Base-by-base conservation (phyloP, 2,329 filamentous ascomycete genomes). In the Botrytis byssoidea region DNA sequence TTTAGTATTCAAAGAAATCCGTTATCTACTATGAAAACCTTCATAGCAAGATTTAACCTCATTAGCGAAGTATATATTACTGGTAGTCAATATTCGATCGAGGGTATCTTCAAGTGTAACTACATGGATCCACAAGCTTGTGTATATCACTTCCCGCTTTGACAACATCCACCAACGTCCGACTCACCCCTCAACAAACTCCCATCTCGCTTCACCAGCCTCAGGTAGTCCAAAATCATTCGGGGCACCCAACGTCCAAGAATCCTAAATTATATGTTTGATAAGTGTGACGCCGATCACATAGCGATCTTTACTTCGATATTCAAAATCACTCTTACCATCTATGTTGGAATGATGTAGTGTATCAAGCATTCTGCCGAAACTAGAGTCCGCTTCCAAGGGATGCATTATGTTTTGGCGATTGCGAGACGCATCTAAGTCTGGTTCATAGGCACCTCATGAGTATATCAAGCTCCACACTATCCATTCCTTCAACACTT, bases 41-140 rank as follows among this genome's bases (percentile, higher is more conserved):
- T 29, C 37, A 44, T 10, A 14, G 40, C 25, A 4, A 42, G 61
- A 14, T 42, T 55, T 6, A 29, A 29, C 8, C 25, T 29, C 40
- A 40, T 51, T 16, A 16, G 25, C 8, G 16, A 55, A 55, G 22
- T 55, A 25, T 2, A 12, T 59, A 7, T 16, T n/a, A 10, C 14
- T 12, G 14, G 37, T 57, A 40, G 12, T 35, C 29, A 32, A 67
- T 40, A n/a, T 37, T 40, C 35, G 35, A 68, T 40, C 35, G 35
- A 68, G 46, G 46, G 65, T 68, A 55, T 68, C 46, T 68, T n/a
- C 46, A 68, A 68, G n/a, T 55, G 16, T 46, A 67, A 29, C 32
- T 67, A 51, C 35, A 67, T 51, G n/a, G 9, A 5, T 66, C 9
- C 44, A 51, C 16, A 20, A 37, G 12, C 29, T 5, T 51, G 6